Conservation (phyloP, 495 filamentous ascomycete genomes). For the Hypoxylon fuscum region DNA sequence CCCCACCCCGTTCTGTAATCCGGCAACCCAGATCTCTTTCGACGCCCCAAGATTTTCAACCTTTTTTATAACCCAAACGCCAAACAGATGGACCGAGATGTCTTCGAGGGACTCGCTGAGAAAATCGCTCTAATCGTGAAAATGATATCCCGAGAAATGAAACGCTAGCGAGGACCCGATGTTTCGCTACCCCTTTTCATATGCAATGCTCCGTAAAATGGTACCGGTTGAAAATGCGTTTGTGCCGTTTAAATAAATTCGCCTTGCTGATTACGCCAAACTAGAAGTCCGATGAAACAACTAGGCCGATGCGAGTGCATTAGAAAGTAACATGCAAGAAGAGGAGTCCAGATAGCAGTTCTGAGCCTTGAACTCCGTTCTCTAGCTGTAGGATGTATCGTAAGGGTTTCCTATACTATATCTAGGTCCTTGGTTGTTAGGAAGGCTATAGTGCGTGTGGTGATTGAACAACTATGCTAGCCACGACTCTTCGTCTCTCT, state of each 20-base stretch:
- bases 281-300: background rate
- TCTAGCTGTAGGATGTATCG: background rate
- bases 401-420: background rate
- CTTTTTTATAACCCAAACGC: conserved; percentile 30
- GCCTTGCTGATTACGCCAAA: conserved; percentile 9
- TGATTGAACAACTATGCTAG: conserved; percentile 46
- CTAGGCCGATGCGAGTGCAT: conserved; percentile 13
- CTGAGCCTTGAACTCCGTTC: background rate
- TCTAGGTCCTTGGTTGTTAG: background rate
- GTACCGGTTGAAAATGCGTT: conserved; percentile 22
- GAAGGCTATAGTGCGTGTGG: background rate
- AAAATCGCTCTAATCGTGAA: conserved; percentile 1
- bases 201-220: conserved; percentile 31
- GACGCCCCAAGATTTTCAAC: conserved; percentile 9
- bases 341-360: background rate
- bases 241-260: background rate
- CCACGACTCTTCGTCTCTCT: conserved; percentile 61
- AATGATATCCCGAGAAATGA: background rate
- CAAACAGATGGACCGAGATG: conserved; percentile 21
- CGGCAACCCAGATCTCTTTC: conserved; percentile 11
- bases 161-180: conserved; percentile 7
- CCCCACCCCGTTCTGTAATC: background rate
- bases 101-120: conserved; percentile 6
- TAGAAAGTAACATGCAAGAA: conserved; percentile 3
- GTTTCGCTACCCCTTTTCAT: conserved; percentile 20